Evolutionary conservation across 208 protist genomes (phyloP).

Genomic region (Acanthamoeba rhysodes): DNA sequence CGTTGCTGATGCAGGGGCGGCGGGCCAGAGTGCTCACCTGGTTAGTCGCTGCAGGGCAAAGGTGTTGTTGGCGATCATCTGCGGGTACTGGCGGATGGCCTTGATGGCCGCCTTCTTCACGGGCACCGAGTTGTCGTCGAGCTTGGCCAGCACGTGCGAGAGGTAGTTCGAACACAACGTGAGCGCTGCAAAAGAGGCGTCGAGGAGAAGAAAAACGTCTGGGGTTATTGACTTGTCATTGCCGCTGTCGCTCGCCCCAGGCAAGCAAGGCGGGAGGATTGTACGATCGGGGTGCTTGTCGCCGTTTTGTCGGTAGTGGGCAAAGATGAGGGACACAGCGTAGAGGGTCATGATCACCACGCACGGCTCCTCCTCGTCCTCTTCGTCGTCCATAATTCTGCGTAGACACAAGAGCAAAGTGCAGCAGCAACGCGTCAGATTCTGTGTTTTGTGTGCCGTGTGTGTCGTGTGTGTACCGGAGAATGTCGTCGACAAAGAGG

Average conservation of each 20-base stretch:
- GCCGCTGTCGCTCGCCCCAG: too few relatives aligned
- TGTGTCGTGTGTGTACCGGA: not conserved
- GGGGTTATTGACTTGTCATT: too few relatives aligned
- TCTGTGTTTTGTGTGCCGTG: too few relatives aligned
- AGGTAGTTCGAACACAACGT: slow-evolving; percentile 4
- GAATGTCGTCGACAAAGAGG: slow-evolving; percentile 23
- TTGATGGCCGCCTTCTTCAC: slow-evolving; percentile 61
- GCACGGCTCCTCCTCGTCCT: slow-evolving; percentile 37
- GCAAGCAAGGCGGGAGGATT: not conserved
- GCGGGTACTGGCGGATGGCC: slow-evolving; percentile 15
- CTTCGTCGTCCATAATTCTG: slow-evolving; percentile 25
- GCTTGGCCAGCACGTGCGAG: slow-evolving; percentile 33
- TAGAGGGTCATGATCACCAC: slow-evolving; percentile 48
- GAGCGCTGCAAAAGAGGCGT: not conserved
- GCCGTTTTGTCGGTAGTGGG: slow-evolving; percentile 18
- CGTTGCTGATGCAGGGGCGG: too few relatives aligned
- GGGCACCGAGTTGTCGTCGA: slow-evolving; percentile 31
- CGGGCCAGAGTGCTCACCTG: not conserved
- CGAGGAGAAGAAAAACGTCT: not conserved
- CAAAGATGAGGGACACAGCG: slow-evolving; percentile 35
- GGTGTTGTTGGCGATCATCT: slow-evolving; percentile 36
- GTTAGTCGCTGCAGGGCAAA: slow-evolving; percentile 37
- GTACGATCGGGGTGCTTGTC: not conserved
- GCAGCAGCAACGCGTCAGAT: too few relatives aligned
- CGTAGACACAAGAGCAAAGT: not conserved